phyloP scores from a whole-genome alignment of 805 yeast genomes.

The Sugiyamaella smithiae region DNA sequence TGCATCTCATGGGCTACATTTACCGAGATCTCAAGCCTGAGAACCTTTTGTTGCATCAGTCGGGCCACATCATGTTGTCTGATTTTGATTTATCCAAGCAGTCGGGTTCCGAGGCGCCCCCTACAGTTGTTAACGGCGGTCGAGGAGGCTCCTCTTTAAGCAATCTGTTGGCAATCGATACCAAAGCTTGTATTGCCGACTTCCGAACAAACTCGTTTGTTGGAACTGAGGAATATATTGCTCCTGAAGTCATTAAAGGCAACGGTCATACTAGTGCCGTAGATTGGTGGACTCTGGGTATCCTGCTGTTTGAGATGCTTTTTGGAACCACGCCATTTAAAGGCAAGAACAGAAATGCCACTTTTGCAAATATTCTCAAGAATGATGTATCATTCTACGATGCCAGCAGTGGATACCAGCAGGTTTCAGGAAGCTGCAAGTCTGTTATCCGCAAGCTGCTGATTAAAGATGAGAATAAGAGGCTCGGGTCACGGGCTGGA shows the following conservation, averaged over 20 bases:
- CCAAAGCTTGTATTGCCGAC: conserved; percentile 92
- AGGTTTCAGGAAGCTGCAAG: conserved; percentile 72
- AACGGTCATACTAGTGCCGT: conserved; percentile 98
- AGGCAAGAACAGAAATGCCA: conserved; percentile 82
- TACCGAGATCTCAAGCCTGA: conserved; percentile 97
- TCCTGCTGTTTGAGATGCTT: conserved; percentile 88
- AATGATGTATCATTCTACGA: conserved; percentile 81
- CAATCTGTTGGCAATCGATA: conserved; percentile 69
- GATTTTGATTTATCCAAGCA: conserved; percentile 96
- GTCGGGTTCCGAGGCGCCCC: conserved; percentile 70
- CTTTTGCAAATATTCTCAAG: conserved; percentile 84
- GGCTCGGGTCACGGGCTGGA: conserved; percentile 90
- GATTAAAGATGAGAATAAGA: conserved; percentile 81
- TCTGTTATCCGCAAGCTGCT: conserved; percentile 74
- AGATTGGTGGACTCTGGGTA: conserved; percentile 99
- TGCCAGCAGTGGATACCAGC: conserved; percentile 41
- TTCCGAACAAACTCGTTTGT: conserved; percentile 97
- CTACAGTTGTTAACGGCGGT: conserved; percentile 53
- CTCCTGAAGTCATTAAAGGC: conserved; percentile 96
- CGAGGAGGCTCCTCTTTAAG: conserved; percentile 35
- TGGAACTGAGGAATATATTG: conserved; percentile 98
- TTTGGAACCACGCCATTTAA: conserved; percentile 96
- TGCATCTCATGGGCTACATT: conserved; percentile 95
- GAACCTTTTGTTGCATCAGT: conserved; percentile 87
- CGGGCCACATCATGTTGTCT: conserved; percentile 96